Conservation (phyloP, 2,329 filamentous ascomycete genomes). For the Colletotrichum falcatum region DNA sequence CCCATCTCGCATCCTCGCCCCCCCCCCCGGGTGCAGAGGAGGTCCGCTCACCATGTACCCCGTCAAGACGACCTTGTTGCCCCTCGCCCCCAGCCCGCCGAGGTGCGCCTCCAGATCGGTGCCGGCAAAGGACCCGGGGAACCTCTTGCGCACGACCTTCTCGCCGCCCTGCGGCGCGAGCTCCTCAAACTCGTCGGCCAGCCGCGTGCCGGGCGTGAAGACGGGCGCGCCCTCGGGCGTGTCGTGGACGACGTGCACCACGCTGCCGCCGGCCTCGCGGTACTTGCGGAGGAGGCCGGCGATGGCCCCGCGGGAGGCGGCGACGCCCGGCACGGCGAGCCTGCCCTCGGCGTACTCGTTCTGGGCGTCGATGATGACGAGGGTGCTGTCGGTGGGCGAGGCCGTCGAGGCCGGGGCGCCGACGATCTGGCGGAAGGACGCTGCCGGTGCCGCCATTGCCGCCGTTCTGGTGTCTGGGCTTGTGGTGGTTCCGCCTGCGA, state of each 20-base stretch:
- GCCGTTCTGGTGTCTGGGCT: slow-evolving; percentile 27
- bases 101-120: slow-evolving; percentile 69
- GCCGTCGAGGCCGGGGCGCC: slow-evolving; percentile 68
- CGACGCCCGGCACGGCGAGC: slow-evolving; percentile 66
- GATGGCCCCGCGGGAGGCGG: slow-evolving; percentile 67
- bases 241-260: slow-evolving; percentile 73
- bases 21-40: no score
- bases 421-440: slow-evolving; percentile 60
- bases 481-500: neutral
- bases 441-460: slow-evolving; percentile 43
- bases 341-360: slow-evolving; percentile 74
- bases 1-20: no score
- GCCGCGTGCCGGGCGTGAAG: slow-evolving; percentile 71
- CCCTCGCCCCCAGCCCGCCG: slow-evolving; percentile 59
- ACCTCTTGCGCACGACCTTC: slow-evolving; percentile 68
- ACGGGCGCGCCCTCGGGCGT: slow-evolving; percentile 71
- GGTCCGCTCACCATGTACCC: slow-evolving; percentile 65
- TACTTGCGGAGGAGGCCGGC: slow-evolving; percentile 69
- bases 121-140: slow-evolving; percentile 70
- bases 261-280: slow-evolving; percentile 59
- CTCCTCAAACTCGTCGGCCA: slow-evolving; percentile 72
- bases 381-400: slow-evolving; percentile 66
- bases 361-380: slow-evolving; percentile 78
- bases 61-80: slow-evolving; percentile 70
- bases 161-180: slow-evolving; percentile 66